phyloP scores from a whole-genome alignment of 2,329 filamentous ascomycete species.

The Colletotrichum neosansevieriae region DNA sequence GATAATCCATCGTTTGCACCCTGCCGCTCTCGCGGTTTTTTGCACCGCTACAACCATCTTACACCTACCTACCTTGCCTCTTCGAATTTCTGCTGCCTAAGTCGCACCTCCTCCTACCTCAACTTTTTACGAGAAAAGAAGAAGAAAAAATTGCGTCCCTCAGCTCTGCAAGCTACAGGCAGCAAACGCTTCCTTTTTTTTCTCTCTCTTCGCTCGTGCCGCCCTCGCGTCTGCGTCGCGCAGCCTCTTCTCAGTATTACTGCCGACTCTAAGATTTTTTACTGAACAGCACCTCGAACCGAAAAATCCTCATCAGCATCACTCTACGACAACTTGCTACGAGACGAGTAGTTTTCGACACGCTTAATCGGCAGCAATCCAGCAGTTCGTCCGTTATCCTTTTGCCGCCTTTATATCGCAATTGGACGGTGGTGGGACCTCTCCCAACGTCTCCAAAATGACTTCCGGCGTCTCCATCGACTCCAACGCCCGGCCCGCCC shows the following conservation, averaged over 20 bases:
- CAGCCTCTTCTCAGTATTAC: not conserved
- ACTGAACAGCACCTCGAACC: not conserved
- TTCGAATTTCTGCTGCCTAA: not conserved
- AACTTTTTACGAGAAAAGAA: not conserved
- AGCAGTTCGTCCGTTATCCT: not conserved
- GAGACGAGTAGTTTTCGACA: slow-evolving; percentile 1
- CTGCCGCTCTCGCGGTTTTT: not conserved
- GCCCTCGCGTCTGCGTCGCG: not conserved
- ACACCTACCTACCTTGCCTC: not conserved
- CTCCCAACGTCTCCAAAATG: slow-evolving; percentile 25
- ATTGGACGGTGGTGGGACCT: slow-evolving; percentile 20
- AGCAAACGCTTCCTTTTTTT: not conserved
- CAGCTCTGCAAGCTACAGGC: slow-evolving; percentile 2
- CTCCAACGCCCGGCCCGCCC: slow-evolving; percentile 39
- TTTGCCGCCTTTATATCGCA: not conserved
- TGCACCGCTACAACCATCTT: not conserved
- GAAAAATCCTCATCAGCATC: not conserved
- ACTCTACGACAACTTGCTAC: slow-evolving; percentile 1
- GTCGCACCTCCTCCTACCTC: not conserved
- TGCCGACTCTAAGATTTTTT: not conserved
- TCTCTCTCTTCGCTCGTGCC: slow-evolving; percentile 1
- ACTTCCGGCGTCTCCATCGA: slow-evolving; percentile 31
- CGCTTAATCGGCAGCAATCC: not conserved
- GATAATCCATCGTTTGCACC: not conserved
- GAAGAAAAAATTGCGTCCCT: not conserved